Base-by-base conservation (phyloP, 108 stramenopile genomes). In the Pseudonitzschia delicatissima region DNA sequence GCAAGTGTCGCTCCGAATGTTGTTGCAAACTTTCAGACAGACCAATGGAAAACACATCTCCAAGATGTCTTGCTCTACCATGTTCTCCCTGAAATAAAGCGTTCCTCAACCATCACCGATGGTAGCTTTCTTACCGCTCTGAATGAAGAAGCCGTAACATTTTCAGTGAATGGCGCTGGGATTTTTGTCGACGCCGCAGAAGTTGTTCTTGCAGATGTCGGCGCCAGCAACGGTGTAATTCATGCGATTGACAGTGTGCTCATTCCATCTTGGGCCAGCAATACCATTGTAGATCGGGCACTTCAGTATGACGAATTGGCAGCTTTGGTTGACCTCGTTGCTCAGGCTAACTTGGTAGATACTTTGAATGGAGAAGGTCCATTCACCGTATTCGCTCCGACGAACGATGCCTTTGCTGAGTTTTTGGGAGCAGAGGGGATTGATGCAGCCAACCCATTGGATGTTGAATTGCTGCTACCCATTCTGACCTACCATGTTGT, bases 401-500 rank as follows among this genome's bases (percentile, higher is more conserved):
- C 74, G 23, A 71, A 84, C 61, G 74, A 45, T 4, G 80, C 77
- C 2, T 81, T 84, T 45, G 67, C 31, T 23, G 62, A 69, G 37
- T 15, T 42, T 6, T 21, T 61, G n/a, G 27, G n/a, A 18, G 18
- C n/a, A 4, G 36, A 39, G 4, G 53, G 53, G 11, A 3, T 55
- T 28, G 47, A 48, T 17, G 47, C 2, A 48, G 47, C 23, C 21
- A 4, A n/a, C 4, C 29, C 9, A n/a, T 27, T 55, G 2, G 53
- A 55, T 29, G n/a, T n/a, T 35, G 34, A 35, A n/a, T n/a, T 32
- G 23, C 39, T 61, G 3, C 25, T 18, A 20, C n/a, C 82, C 9
- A 64, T 80, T 39, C 65, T 80, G 25, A 67, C 36, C 12, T 76
- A 69, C 45, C 81, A 82, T 66, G 75, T 82, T 23, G 57, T 82